A percentile compares a stretch with the other conserved stretches of the same genome.
These are phyloP conservation scores for Coemansia sp. DNA, from an alignment of 192 early-diverging fungal genomes.

Conservation along the genomic window DNA sequence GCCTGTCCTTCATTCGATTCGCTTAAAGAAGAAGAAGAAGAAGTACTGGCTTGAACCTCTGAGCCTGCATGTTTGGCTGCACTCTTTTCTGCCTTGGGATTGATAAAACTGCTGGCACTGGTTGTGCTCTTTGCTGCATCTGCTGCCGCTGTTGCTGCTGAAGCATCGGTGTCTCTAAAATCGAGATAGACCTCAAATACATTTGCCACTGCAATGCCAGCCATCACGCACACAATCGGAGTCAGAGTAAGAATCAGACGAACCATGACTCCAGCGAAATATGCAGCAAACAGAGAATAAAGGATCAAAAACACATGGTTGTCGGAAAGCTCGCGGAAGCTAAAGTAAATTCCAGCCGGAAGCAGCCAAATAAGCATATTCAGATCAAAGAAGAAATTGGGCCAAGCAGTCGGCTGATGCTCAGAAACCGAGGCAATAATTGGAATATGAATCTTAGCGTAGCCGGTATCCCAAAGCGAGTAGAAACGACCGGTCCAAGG, in stretches of 20 bases:
- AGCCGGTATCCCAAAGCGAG: constrained; percentile 99
- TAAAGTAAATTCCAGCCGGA: constrained; percentile 97
- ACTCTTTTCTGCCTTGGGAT: neutral
- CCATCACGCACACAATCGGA: constrained; percentile 94
- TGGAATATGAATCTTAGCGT: constrained; percentile 98
- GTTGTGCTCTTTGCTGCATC: constrained; percentile 1
- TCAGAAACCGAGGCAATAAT: constrained; percentile 99
- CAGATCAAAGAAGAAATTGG: constrained; percentile 99
- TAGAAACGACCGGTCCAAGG: constrained; percentile 99
- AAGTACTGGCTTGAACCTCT: neutral
- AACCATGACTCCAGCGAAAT: constrained; percentile 99
- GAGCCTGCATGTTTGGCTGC: neutral
- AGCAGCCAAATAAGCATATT: constrained; percentile 95
- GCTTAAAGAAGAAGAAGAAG: neutral
- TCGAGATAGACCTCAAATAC: constrained; percentile 85
- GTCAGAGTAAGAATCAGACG: constrained; percentile 98
- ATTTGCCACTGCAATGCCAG: constrained; percentile 87
- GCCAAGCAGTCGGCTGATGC: constrained; percentile 99
- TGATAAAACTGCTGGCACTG: neutral
- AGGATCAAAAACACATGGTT: constrained; percentile 98
- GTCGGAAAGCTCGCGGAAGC: constrained; percentile 91
- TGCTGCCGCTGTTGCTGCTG: constrained; percentile 4
- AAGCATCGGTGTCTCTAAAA: constrained; percentile 20
- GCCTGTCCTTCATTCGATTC: neutral
- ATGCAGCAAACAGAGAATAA: constrained; percentile 96